Evolutionary conservation across 345 rosid genomes (phyloP), one percentile per base, ranked within the genome.

Genomic region (Abelmoschus esculentus): DNA sequence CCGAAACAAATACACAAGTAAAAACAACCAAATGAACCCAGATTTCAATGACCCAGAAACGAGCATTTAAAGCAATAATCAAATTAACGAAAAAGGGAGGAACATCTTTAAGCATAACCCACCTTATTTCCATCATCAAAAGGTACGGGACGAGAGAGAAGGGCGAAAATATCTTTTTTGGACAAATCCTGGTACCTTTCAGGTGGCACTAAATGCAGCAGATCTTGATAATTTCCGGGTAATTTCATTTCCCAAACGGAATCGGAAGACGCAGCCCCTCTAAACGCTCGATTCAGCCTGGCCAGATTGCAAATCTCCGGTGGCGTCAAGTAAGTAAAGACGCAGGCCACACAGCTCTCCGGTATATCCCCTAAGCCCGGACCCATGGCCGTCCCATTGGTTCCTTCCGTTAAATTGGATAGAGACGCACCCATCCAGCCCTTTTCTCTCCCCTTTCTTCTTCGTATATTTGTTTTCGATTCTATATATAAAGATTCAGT

Each of bases 251-350:
- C 89, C 98, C 98, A 93, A 1, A 93, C 98, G 1, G 91, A 84
- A 75, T 93, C 98, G 2, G 98, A 93, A 4, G 96, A 90, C 3
- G 98, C 96, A 12, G 97, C 97, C 13, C 96, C 96, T 3, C 96
- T 90, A 74, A 93, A 93, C 17, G 97, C 83, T 32, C 80, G 81
- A 79, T 86, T 91, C 29, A 91, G 74, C 63, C 97, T 80, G 19
- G 98, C 98, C 14, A 93, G 85, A 72, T 93, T 93, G 80, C 98
- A 93, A 83, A 93, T 93, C 89, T 93, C 98, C 76, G 97, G 96
- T 47, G 98, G 97, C 4, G 90, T 89, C 73, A 93, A 79, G 82
- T 91, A 77, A 66, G 85, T 76, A 70, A 89, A 91, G 14, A 93
- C 98, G 73, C 89, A 84, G 12, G 98, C 98, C 60, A 91, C 96